Conservation (phyloP, 257 asterid genomes). For the Mitragyna speciosa region DNA sequence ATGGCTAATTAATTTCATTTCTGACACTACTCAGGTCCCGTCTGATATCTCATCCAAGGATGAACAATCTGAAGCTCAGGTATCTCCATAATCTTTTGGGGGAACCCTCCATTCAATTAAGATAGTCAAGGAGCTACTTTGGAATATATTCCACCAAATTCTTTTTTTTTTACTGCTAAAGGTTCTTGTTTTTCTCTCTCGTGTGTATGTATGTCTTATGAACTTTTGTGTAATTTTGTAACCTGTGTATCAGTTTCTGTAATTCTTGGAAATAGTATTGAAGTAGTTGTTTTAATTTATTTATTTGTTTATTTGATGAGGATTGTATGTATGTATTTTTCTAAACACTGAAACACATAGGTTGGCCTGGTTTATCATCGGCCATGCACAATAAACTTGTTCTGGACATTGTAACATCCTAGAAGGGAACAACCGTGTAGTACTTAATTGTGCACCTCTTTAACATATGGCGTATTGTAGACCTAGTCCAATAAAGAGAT, state of each 20-base stretch:
- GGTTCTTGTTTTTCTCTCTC: neutral
- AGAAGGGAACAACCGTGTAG: neutral
- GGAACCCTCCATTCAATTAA: neutral
- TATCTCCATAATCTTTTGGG: constrained; percentile 23
- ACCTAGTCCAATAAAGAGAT: neutral
- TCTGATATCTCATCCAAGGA: constrained; percentile 64
- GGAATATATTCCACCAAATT: too few species aligned
- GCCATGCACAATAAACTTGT: neutral
- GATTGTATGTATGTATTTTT: too few species aligned
- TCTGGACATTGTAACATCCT: neutral
- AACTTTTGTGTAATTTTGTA: neutral
- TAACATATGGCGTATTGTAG: neutral
- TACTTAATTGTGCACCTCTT: neutral
- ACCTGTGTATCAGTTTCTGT: neutral
- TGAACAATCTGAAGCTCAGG: constrained; percentile 57
- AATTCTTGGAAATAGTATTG: neutral
- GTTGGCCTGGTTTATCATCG: neutral
- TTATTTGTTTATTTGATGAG: too few species aligned
- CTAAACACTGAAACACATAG: neutral
- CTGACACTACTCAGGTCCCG: constrained; percentile 60
- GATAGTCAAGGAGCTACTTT: neutral
- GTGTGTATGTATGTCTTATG: too few species aligned
- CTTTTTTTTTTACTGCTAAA: too few species aligned
- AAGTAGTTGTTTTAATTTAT: neutral
- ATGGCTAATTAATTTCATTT: constrained; percentile 18